A percentile compares a stretch with the other conserved stretches of the same genome.
phyloP scores from a whole-genome alignment of 805 yeast genomes.

The Cyberlindnera saturnus region DNA sequence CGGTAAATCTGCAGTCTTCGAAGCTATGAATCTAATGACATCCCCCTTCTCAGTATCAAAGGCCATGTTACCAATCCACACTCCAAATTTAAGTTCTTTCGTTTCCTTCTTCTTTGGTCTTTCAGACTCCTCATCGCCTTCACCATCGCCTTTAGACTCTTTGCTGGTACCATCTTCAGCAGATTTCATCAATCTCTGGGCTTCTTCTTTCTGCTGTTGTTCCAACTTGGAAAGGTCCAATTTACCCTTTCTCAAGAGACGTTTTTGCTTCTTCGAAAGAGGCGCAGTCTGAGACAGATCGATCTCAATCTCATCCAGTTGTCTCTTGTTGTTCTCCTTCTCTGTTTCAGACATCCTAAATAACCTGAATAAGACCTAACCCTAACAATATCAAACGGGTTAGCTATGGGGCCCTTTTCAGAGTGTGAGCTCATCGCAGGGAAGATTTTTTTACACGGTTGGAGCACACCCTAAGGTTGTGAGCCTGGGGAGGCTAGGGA shows the following conservation, averaged over 20 bases:
- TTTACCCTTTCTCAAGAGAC: slow-evolving; percentile 76
- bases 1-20: slow-evolving; percentile 43
- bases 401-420: too few species aligned
- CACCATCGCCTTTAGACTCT: slow-evolving; percentile 14
- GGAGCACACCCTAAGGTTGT: too few species aligned
- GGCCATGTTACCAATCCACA: slow-evolving; percentile 92
- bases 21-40: slow-evolving; percentile 53
- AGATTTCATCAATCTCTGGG: slow-evolving; percentile 32
- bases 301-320: slow-evolving; percentile 47
- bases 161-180: slow-evolving; percentile 19
- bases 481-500: too few species aligned
- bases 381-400: too few species aligned
- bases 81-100: slow-evolving; percentile 51
- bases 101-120: slow-evolving; percentile 27
- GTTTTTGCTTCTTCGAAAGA: slow-evolving; percentile 84
- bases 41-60: slow-evolving; percentile 80
- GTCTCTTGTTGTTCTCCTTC: slow-evolving; percentile 15
- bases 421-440: too few species aligned
- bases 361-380: too few species aligned
- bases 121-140: slow-evolving; percentile 1
- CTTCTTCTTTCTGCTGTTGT: slow-evolving; percentile 32
- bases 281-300: slow-evolving; percentile 71
- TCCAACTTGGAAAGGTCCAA: slow-evolving; percentile 51
- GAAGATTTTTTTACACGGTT: too few species aligned
- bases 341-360: background rate